Conservation (phyloP, 1,284 basidiomycete genomes). For the Gastroboletus turbinatus region DNA sequence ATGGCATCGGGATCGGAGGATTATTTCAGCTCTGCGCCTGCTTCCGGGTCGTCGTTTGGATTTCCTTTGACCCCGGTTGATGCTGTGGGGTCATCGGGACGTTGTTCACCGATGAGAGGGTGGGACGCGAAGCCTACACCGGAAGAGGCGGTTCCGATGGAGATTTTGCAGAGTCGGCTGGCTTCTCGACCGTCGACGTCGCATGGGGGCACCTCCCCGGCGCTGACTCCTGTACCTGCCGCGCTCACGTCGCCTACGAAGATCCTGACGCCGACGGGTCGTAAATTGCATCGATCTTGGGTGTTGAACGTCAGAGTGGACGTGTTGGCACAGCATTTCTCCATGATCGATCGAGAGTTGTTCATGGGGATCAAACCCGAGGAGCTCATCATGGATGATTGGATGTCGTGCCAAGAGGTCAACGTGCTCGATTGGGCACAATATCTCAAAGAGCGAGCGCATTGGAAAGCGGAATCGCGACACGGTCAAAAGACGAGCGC, state of each 20-base stretch:
- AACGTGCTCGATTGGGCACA: slow-evolving; percentile 82
- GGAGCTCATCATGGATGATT: slow-evolving; percentile 73
- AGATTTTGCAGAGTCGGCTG: slow-evolving; percentile 63
- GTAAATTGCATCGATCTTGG: slow-evolving; percentile 62
- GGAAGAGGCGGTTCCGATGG: slow-evolving; percentile 64
- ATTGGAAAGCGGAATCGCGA: slow-evolving; percentile 64
- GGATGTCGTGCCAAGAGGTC: slow-evolving; percentile 60
- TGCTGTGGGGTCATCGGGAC: slow-evolving; percentile 1
- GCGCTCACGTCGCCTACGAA: slow-evolving; percentile 34
- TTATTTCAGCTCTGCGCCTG: slow-evolving; percentile 21
- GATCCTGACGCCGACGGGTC: slow-evolving; percentile 26
- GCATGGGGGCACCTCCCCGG: slow-evolving; percentile 16
- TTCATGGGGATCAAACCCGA: slow-evolving; percentile 83
- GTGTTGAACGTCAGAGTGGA: slow-evolving; percentile 60
- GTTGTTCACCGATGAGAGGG: slow-evolving; percentile 35
- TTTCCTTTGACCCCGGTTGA: slow-evolving; percentile 18
- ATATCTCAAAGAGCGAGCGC: slow-evolving; percentile 74
- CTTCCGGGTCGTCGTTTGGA: slow-evolving; percentile 22
- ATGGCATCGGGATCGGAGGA: slow-evolving; percentile 23
- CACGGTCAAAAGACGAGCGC: slow-evolving; percentile 64
- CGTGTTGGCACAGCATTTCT: slow-evolving; percentile 74
- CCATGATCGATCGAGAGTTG: slow-evolving; percentile 86
- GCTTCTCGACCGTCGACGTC: slow-evolving; percentile 40
- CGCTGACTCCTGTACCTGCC: slow-evolving; percentile 24
- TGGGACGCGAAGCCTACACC: slow-evolving; percentile 48